A percentile compares a stretch with the other conserved stretches of the same genome.
phyloP scores from a whole-genome alignment of 2,329 filamentous ascomycete genomes.

The Venturia carpophila region DNA sequence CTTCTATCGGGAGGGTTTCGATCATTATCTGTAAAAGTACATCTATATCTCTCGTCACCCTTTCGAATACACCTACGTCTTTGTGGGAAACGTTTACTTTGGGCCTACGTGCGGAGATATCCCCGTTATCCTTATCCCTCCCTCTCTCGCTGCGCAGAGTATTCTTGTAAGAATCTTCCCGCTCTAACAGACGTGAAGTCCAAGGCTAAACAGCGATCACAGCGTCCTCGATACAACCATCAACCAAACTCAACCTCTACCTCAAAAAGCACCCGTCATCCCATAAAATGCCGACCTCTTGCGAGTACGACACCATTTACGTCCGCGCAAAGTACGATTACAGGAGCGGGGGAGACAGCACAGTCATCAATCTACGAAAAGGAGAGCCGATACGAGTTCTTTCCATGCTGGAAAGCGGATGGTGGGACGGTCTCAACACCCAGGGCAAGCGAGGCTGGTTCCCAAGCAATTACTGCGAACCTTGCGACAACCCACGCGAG shows the following conservation, averaged over 20 bases:
- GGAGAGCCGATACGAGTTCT: conserved; percentile 8
- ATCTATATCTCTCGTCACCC: neutral
- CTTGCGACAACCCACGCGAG: conserved; percentile 1
- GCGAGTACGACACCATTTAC: neutral
- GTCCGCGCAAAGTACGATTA: conserved; percentile 10
- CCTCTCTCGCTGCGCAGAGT: neutral
- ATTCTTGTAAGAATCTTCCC: neutral
- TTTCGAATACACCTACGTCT: neutral
- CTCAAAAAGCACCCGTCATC: neutral
- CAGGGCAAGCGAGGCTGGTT: conserved; percentile 1
- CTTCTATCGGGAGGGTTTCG: neutral
- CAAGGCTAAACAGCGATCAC: neutral
- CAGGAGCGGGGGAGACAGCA: neutral
- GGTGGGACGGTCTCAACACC: conserved; percentile 10
- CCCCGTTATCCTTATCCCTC: neutral
- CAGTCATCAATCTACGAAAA: neutral
- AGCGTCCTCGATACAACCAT: neutral
- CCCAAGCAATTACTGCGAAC: conserved; percentile 2
- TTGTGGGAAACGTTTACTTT: neutral
- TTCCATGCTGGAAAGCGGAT: neutral
- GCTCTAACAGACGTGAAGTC: neutral
- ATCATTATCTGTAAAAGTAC: neutral
- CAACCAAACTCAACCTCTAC: neutral
- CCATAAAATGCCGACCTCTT: neutral
- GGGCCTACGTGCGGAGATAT: neutral